Base-by-base conservation (phyloP, 1,139 yeast genomes). In the Debaryomyces singareniensis region DNA sequence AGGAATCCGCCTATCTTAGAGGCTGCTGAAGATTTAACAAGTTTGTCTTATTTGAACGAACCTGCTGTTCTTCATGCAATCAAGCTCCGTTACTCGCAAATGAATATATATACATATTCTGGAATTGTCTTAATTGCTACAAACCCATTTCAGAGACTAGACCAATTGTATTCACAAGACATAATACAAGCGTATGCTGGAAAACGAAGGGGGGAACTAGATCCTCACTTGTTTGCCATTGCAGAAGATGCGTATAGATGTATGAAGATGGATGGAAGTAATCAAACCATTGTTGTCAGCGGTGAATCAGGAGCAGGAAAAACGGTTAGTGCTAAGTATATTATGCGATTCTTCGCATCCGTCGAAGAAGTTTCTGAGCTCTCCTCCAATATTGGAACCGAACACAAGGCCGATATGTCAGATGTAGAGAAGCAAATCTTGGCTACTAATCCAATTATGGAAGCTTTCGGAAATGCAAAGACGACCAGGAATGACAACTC, bases 251-350 rank as follows among this genome's bases (percentile, higher is more conserved):
- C 98, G n/a, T 89, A 87, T 53, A 70, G 95, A 50, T 82, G 95
- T 54, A 89, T 91, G 98, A 79, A 83, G 46, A 71, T 80, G 31
- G 93, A 86, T 47, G 68, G 73, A 26, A 69, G 75, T 45, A 89
- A 91, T 60, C 98, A 91, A 61, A 91, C 98, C 1, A 89, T 91
- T 43, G 96, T 91, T 24, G 98, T 91, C 16, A 79, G 93, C 47
- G 98, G 98, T 55, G 98, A 91, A 58, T 85, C 96, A 5, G 98
- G 98, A 55, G 98, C 98, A 15, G 98, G 98, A 58, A 93, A 91
- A 52, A 93, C 98, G 2, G 97, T 91, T 25, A 78, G 93, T 40
- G 98, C 99, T 30, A 91, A 91, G 57, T 91, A 85, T 55, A 91
- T 91, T 42, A 91, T 91, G 98, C 76, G 97, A 53, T 91, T 87